Base-by-base conservation (phyloP, 225 moss, liverwort and hornwort genomes). In the Thuidium tamariscinum region DNA sequence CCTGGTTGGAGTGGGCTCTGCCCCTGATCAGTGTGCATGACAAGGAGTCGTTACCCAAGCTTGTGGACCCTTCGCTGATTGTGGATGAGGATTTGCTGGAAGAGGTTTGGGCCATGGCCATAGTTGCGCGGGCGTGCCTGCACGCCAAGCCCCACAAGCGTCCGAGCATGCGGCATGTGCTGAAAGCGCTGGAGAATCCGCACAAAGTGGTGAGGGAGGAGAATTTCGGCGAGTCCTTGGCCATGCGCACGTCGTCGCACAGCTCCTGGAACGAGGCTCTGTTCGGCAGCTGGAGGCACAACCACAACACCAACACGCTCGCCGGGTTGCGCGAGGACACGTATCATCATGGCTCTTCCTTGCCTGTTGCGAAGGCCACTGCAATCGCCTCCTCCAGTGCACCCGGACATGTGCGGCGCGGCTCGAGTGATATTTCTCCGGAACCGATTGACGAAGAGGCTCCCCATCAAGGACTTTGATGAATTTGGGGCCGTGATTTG, bases 21-120 rank as follows among this genome's bases (percentile, higher is more conserved):
- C 98, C 98, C 0, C 64, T 98, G 37, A 96, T 98, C 82, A 96
- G 94, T 22, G 94, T 97, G 37, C 97, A 98, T 12, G 97, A 98
- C 90, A 98, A 97, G 89, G 98, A 98, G 83, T 94, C 95, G 0
- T 83, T 98, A 7, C 98, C 95, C 4, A 98, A 96, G 42, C 90
- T 98, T 5, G 97, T 98, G 8, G 98, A 98, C 64, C 98, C 98
- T 4, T 97, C 98, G 16, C 87, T 98, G 16, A 97, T 97, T 34
- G 98, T 98, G 42, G 97, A 98, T 83, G 98, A 98, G 79, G 98
- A 98, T 84, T 82, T 98, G 44, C 87, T 98, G 67, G 98, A 97
- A 57, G 98, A 98, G 75, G 98, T 98, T 12, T 98, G 98, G 98
- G 98, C 98, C 32, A 97, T 97, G 89, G 98, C 98, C 65, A 98